Conservation (phyloP, 179 eudicot species). For the Pouteria campechiana region DNA sequence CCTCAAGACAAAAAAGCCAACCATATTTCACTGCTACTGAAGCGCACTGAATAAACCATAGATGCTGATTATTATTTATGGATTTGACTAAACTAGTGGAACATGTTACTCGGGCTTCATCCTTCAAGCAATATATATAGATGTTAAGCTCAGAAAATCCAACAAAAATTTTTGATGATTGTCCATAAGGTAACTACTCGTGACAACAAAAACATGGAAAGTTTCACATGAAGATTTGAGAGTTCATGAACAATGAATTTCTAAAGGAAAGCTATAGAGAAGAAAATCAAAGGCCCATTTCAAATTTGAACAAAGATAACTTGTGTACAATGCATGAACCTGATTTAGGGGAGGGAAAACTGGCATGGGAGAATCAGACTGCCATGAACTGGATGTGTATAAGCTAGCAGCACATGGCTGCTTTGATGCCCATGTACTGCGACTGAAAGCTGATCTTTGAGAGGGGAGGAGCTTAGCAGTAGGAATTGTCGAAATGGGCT, state of each 20-base stretch:
- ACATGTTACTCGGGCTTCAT: too few relatives aligned
- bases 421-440: conserved; percentile 7
- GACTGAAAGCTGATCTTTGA: background rate
- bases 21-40: too few relatives aligned
- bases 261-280: background rate
- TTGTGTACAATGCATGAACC: too few relatives aligned
- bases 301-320: background rate
- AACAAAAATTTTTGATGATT: too few relatives aligned
- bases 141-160: too few relatives aligned
- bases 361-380: conserved; percentile 13
- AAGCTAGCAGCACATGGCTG: conserved; percentile 5
- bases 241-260: background rate
- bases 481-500: conserved; percentile 12
- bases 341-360: conserved; percentile 37
- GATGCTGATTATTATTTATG: too few relatives aligned
- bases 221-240: background rate
- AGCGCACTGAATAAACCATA: too few relatives aligned
- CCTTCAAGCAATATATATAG: too few relatives aligned
- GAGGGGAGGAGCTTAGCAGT: conserved; percentile 10
- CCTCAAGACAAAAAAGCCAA: too few relatives aligned
- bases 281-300: background rate
- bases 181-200: too few relatives aligned
- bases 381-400: conserved; percentile 12
- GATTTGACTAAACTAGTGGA: too few relatives aligned
- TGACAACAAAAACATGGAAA: too few relatives aligned